Conservation (phyloP, 2,329 filamentous ascomycete species). For the Plenodomus biglobosus region DNA sequence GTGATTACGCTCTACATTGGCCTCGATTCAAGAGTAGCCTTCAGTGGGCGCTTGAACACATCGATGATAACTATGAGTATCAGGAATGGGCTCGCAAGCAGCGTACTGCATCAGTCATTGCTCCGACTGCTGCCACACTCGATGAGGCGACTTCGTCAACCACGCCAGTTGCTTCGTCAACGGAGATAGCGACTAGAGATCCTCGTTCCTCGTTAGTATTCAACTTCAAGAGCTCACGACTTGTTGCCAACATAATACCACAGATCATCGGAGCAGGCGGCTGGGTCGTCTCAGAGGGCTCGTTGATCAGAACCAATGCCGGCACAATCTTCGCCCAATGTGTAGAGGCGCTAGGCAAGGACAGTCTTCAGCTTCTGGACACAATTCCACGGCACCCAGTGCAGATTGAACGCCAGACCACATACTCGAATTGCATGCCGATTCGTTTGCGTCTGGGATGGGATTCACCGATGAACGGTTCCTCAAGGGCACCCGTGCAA, state of each 20-base stretch:
- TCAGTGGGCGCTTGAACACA: constrained; percentile 5
- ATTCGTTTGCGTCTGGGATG: neutral
- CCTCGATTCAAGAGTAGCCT: constrained; percentile 7
- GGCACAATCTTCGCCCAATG: neutral
- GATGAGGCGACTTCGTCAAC: neutral
- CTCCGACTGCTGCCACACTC: neutral
- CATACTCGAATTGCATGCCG: neutral
- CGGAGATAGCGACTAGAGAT: too few relatives aligned
- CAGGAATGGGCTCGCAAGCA: constrained; percentile 8
- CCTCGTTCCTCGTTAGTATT: too few relatives aligned
- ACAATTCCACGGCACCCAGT: neutral
- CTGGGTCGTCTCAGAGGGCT: neutral
- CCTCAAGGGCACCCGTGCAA: neutral
- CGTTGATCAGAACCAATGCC: neutral
- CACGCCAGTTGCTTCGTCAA: too few relatives aligned
- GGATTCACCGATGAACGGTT: neutral
- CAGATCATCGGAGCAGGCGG: too few relatives aligned
- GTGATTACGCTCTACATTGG: constrained; percentile 9
- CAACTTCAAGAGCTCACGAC: too few relatives aligned
- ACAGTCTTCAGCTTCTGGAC: neutral
- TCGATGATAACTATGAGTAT: constrained; percentile 2
- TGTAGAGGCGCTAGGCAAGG: neutral
- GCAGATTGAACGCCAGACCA: neutral
- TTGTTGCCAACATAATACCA: too few relatives aligned
- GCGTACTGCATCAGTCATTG: neutral